Base-by-base conservation (phyloP, 2,329 filamentous ascomycete genomes). In the Cadophora malorum region DNA sequence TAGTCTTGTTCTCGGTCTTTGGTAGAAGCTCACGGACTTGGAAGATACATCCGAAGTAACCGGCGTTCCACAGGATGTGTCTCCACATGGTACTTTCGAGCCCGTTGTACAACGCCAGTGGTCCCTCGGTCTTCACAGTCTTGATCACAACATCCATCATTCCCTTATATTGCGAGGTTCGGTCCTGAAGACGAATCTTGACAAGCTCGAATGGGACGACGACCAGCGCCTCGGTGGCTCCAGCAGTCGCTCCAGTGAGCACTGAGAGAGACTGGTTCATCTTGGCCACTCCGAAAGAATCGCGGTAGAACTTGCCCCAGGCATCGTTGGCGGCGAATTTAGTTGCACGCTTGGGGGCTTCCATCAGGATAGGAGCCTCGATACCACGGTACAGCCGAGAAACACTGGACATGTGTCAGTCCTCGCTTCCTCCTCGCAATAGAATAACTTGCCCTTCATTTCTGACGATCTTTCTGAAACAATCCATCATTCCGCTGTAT, bases 271-370 rank as follows among this genome's bases (percentile, higher is more conserved):
- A 88, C 83, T 99, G 96, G 78, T 87, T 98, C 90, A 96, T 96
- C 83, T 97, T 92, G 66, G 88, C 81, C 66, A 91, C 85, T 73
- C 92, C 93, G 79, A 99, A 98, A 62, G 91, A 79, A 74, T 91
- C 91, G 79, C 94, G 92, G 85, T 97, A 99, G 82, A 97, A 87
- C 81, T 94, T 89, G 76, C 96, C 96, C 96, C 96, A 99, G 80
- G 95, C 93, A 80, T 99, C 96, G 82, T 99, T 99, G 82, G 96
- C 96, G 58, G 96, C 95, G 82, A 99, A 99, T 82, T 99, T 99
- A 84, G 93, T 98, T 53, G 95, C 95, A 83, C 94, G 89, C 88
- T 97, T 97, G 81, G 92, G 90, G 66, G 94, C 94, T 82, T 98
- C 95, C 95, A 99, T 99, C 74, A 98, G 87, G 78, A 99, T 98